phyloP scores from a whole-genome alignment of 192 early-diverging fungal species.

The Coemansia umbellata region DNA sequence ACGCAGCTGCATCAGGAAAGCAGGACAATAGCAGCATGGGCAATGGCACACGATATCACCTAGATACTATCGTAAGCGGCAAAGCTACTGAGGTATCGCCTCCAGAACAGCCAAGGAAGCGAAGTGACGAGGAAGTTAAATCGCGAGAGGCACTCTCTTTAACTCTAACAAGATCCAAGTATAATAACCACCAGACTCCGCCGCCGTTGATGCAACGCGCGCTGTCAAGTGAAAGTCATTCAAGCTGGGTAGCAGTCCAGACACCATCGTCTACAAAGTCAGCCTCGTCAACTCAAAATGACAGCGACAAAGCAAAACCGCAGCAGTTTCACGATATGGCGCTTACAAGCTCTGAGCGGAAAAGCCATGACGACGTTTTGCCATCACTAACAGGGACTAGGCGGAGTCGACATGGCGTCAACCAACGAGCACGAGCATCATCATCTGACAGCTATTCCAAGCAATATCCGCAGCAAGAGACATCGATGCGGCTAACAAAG shows the following conservation, averaged over 20 bases:
- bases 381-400: not conserved
- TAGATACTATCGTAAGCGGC: not conserved
- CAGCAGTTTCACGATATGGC: not conserved
- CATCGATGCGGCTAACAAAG: conserved; percentile 17
- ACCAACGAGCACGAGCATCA: conserved; percentile 6
- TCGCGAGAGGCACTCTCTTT: conserved; percentile 9
- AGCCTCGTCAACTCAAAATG: not conserved
- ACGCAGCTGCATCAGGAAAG: not conserved
- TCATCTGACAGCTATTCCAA: conserved; percentile 7
- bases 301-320: not conserved
- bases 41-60: not conserved
- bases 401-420: not conserved
- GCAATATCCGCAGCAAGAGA: conserved; percentile 2
- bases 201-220: not conserved
- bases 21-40: not conserved
- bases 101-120: conserved; percentile 18
- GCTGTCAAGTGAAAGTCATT: conserved; percentile 3
- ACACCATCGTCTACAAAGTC: not conserved
- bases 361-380: conserved; percentile 25
- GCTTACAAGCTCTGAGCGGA: conserved; percentile 1
- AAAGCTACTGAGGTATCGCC: not conserved
- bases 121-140: conserved; percentile 44
- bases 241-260: conserved; percentile 2
- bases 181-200: not conserved
- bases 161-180: too few relatives aligned